Percentiles rank a stretch among this genome's conserved stretches.
Conservation (phyloP, 805 yeast genomes). For the Millerago galiae region DNA sequence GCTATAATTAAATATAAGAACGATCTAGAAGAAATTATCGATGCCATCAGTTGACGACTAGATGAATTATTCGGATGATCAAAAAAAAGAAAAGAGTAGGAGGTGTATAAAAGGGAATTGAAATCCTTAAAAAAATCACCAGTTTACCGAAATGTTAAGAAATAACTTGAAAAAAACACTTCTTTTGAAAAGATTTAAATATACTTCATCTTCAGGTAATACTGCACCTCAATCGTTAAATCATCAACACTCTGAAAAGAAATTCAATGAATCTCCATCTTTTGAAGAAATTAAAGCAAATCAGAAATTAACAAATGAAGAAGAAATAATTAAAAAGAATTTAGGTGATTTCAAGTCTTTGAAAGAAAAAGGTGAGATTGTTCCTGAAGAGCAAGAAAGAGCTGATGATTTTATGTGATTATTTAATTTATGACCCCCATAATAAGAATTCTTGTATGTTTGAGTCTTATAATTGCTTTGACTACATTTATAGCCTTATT, state of each 20-base stretch:
- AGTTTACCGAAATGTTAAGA: no score
- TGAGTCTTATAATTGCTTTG: no score
- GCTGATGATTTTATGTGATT: slow-evolving; percentile 23
- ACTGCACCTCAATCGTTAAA: slow-evolving; percentile 1
- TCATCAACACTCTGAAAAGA: slow-evolving; percentile 1
- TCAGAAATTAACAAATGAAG: background rate
- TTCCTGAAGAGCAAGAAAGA: slow-evolving; percentile 20
- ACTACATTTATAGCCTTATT: no score
- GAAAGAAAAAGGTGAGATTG: slow-evolving; percentile 18
- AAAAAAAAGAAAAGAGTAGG: slow-evolving; percentile 2
- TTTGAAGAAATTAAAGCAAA: slow-evolving; percentile 1
- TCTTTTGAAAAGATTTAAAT: background rate
- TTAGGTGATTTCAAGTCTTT: slow-evolving; percentile 14
- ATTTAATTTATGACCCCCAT: no score
- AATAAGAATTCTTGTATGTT: no score
- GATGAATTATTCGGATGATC: slow-evolving; percentile 35
- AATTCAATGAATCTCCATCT: slow-evolving; percentile 3
- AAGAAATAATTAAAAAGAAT: slow-evolving; percentile 1
- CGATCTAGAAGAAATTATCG: slow-evolving; percentile 51
- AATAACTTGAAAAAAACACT: background rate
- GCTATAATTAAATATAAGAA: slow-evolving; percentile 63
- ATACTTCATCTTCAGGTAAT: slow-evolving; percentile 1
- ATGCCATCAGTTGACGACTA: slow-evolving; percentile 41
- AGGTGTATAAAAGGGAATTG: background rate
- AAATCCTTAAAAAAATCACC: slow-evolving; percentile 40